Evolutionary conservation across 1,139 yeast species (phyloP).

Genomic region (Geotrichum carabidarum): DNA sequence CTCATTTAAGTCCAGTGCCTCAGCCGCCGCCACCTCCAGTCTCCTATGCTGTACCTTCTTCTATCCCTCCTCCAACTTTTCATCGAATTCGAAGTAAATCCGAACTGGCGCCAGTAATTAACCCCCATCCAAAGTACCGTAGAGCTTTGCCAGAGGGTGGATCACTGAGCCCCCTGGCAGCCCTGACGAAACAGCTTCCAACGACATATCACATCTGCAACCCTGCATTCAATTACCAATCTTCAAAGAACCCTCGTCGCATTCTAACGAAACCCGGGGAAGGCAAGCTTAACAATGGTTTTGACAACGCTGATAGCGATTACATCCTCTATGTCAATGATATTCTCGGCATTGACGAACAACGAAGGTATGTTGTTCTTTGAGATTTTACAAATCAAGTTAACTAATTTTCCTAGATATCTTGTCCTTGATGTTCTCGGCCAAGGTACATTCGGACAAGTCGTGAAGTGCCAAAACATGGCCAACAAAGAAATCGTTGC

Average conservation of each 20-base stretch:
- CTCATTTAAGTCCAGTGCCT: constrained; percentile 2
- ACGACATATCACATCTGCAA: constrained; percentile 84
- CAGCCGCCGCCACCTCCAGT: constrained; percentile 3
- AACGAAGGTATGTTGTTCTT: constrained; percentile 42
- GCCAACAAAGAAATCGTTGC: constrained; percentile 86
- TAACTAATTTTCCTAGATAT: constrained; percentile 48
- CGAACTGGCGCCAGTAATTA: constrained; percentile 63
- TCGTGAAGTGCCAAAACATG: constrained; percentile 91
- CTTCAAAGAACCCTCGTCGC: constrained; percentile 82
- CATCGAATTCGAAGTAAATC: constrained; percentile 42
- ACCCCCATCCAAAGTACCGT: constrained; percentile 68
- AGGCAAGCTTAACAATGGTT: constrained; percentile 74
- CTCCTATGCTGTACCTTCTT: neutral
- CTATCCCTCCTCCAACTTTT: constrained; percentile 41
- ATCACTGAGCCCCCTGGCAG: constrained; percentile 77
- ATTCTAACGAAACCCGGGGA: constrained; percentile 91
- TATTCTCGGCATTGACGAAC: constrained; percentile 82
- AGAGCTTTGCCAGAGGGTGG: constrained; percentile 75
- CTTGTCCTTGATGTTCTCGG: constrained; percentile 87
- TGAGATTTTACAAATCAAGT: constrained; percentile 53
- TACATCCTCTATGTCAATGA: constrained; percentile 92
- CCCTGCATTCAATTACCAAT: constrained; percentile 78
- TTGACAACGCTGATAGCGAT: constrained; percentile 83
- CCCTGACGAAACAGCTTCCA: constrained; percentile 70
- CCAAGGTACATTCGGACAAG: constrained; percentile 98